Evolutionary conservation across 129 eudicot species (phyloP), one percentile per base, ranked within the genome.

Genomic region (Daucus carota): DNA sequence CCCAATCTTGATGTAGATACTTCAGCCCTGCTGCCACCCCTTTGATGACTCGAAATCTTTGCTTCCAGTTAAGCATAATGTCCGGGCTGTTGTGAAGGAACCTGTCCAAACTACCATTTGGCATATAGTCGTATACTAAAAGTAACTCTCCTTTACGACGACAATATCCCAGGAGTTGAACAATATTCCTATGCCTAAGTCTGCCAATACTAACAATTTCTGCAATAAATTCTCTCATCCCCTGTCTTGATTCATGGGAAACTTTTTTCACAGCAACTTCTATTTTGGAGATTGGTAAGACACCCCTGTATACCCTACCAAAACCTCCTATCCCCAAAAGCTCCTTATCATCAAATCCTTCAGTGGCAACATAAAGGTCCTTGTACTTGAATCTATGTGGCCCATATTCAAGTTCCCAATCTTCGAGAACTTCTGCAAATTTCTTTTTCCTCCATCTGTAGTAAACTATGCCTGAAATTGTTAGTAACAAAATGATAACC

Each of bases 1-100:
- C 90, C 84, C 87, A 89, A 43, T 38, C 88, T 82, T 89, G 89
- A 62, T 86, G 94, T 3, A 89, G 65, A 63, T 89, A 89, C 0
- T 82, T 14, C 0, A 89, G 82, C 9, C 90, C 90, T 13, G 73
- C 74, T 29, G 90, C 81, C 6, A 89, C 82, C 17, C 84, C 90
- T 50, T 82, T 88, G 74, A 88, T 88, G 77, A 88, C 79, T 1
- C 62, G 62, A 29, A 86, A 86, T 33, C 90, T 80, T 63, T 89
- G 90, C 14, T 60, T 71, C 90, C 94, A 89, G 62, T 14, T 80
- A 65, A 89, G 80, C 10, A 79, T 50, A 42, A 32, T 31, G 22
- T 63, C 79, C 0, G 85, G 52, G n/a, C 78, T 65, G 43, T 68
- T 76, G 26, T 76, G 80, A 0, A 89, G 80, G 18, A 70, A 80